Conservation (phyloP, 495 filamentous ascomycete genomes). For the Astrocystis sublimbata region DNA sequence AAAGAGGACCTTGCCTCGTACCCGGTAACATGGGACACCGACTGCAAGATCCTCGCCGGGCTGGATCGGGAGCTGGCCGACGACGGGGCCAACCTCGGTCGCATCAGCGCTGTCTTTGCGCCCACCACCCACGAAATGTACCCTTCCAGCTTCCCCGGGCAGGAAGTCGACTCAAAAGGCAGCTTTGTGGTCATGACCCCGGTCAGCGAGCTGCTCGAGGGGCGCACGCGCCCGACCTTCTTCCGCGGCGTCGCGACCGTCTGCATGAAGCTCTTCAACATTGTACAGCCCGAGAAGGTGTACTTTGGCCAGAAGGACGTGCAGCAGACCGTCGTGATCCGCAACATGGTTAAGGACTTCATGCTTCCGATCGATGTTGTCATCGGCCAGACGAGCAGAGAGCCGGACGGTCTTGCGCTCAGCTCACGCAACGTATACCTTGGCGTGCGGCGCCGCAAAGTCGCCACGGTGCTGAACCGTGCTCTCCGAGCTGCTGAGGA, state of each 20-base stretch:
- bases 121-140: slow-evolving; percentile 86
- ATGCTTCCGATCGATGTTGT: slow-evolving; percentile 75
- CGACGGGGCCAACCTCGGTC: slow-evolving; percentile 57
- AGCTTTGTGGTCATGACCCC: slow-evolving; percentile 95
- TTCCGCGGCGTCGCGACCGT: slow-evolving; percentile 96
- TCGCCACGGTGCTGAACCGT: slow-evolving; percentile 69
- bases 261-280: slow-evolving; percentile 96
- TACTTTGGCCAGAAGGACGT: slow-evolving; percentile 99
- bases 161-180: slow-evolving; percentile 71
- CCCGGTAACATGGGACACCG: slow-evolving; percentile 84
- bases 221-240: slow-evolving; percentile 85
- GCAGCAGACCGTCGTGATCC: slow-evolving; percentile 91
- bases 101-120: slow-evolving; percentile 80
- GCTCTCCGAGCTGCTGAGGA: slow-evolving; percentile 70
- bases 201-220: slow-evolving; percentile 76
- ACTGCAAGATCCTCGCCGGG: slow-evolving; percentile 62
- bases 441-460: slow-evolving; percentile 66
- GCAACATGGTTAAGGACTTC: slow-evolving; percentile 84
- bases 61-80: slow-evolving; percentile 72
- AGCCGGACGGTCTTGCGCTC: slow-evolving; percentile 83
- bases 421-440: slow-evolving; percentile 95
- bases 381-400: slow-evolving; percentile 73
- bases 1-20: slow-evolving; percentile 86
- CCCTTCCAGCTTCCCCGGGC: slow-evolving; percentile 78
- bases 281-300: slow-evolving; percentile 79